Evolutionary conservation across 2,329 filamentous ascomycete species (phyloP).

Genomic region (Penicillium sp.): DNA sequence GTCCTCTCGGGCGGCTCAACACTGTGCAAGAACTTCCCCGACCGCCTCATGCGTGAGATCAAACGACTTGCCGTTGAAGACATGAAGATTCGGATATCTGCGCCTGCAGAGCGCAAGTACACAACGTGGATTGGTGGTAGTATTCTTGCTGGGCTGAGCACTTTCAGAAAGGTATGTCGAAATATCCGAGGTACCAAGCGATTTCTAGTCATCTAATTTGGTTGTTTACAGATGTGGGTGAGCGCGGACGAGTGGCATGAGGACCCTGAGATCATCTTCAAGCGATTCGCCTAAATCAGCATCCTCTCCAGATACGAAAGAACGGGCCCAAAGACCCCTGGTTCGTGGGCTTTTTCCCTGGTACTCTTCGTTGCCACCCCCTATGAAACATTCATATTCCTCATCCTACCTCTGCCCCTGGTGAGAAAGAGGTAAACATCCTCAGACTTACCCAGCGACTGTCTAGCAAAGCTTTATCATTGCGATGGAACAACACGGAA

Average conservation of each 20-base stretch:
- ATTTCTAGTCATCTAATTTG: neutral
- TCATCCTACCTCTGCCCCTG: neutral
- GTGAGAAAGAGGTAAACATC: slow-evolving; percentile 4
- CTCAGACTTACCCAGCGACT: slow-evolving; percentile 3
- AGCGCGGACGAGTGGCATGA: slow-evolving; percentile 99
- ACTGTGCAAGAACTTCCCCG: slow-evolving; percentile 94
- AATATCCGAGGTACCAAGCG: slow-evolving; percentile 19
- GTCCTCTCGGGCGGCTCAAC: slow-evolving; percentile 96
- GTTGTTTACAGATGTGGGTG: slow-evolving; percentile 88
- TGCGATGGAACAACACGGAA: slow-evolving; percentile 4
- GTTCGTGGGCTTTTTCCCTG: neutral
- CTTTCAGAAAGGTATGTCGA: slow-evolving; percentile 84
- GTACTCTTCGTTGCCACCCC: neutral
- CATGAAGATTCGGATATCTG: slow-evolving; percentile 99
- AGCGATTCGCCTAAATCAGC: slow-evolving; percentile 77
- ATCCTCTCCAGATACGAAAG: neutral
- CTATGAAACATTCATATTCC: neutral
- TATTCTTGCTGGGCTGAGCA: slow-evolving; percentile 94
- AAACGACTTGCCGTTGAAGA: slow-evolving; percentile 95
- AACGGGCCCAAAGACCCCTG: neutral
- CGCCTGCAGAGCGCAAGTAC: slow-evolving; percentile 95
- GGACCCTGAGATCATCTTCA: slow-evolving; percentile 98
- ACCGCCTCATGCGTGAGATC: slow-evolving; percentile 86
- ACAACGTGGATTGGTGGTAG: slow-evolving; percentile 99
- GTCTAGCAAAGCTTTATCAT: slow-evolving; percentile 1